Evolutionary conservation across 495 filamentous ascomycete genomes (phyloP), one percentile per base, ranked within the genome.

Genomic region (Penicillium lividum): DNA sequence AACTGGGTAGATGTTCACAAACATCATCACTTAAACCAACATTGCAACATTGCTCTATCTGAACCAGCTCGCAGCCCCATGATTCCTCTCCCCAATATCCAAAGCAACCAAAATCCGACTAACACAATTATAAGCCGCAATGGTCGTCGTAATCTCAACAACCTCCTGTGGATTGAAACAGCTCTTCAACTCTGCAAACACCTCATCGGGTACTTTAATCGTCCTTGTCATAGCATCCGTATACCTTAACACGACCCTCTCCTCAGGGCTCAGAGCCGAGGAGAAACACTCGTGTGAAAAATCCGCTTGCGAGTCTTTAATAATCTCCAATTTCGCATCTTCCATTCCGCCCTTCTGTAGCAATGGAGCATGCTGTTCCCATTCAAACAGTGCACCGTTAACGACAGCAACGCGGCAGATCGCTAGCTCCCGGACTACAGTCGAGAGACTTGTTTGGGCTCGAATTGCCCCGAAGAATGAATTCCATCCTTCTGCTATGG

Each of bases 41-140:
- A 22, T 22, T 22, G 22, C 22, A 22, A 22, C 22, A 22, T 22
- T 22, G 22, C 22, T 22, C 22, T 22, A 22, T 22, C 22, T 22
- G 22, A 22, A 22, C 22, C 22, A 22, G 22, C 22, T 22, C 1
- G 22, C 22, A 22, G 22, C 22, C 22, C 22, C 22, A 22, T 22
- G 22, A 34, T 83, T 84, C 65, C 74, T 79, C 68, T 87, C 84
- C 18, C 83, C 84, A 76, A 92, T 89, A 74, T 93, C 87, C 60
- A 96, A 67, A 16, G 90, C 90, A 31, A 95, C 90, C 60, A 95
- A 72, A 64, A 95, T 93, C 47, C 91, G 79, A 62, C 87, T 90
- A 11, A 96, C 91, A 71, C 89, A 92, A 68, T 95, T 95, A 68
- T 96, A 95, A 30, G 84, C 85, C n/a, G 87, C 89, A 59, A 88